Evolutionary conservation across 2,329 filamentous ascomycete genomes (phyloP).

Genomic region (Penicillium vulpinum): DNA sequence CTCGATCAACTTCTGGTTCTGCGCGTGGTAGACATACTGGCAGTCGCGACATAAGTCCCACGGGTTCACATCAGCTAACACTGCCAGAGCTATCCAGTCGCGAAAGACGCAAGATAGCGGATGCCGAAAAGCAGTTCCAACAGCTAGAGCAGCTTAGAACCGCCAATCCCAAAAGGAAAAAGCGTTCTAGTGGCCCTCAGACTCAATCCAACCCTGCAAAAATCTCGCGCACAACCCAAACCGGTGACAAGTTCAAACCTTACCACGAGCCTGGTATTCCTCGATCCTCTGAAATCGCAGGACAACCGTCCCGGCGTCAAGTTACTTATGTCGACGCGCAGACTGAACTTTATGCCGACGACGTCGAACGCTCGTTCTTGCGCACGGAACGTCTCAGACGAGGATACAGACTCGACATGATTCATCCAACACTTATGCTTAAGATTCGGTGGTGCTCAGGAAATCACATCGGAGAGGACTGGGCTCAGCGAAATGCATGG

Average conservation of each 20-base stretch:
- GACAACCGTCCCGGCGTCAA: neutral
- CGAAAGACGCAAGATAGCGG: slow-evolving; percentile 63
- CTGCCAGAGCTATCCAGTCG: slow-evolving; percentile 58
- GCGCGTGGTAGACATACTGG: slow-evolving; percentile 53
- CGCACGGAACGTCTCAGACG: neutral
- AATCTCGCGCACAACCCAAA: slow-evolving; percentile 35
- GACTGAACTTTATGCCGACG: neutral
- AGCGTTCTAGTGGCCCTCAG: slow-evolving; percentile 58
- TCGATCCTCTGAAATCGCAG: neutral
- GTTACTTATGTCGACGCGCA: neutral
- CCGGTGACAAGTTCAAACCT: slow-evolving; percentile 25
- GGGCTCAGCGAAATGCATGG: slow-evolving; percentile 1
- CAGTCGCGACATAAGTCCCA: slow-evolving; percentile 64
- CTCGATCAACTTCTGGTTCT: slow-evolving; percentile 59
- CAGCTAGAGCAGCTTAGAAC: slow-evolving; percentile 57
- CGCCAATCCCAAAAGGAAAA: slow-evolving; percentile 52
- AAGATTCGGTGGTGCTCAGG: neutral
- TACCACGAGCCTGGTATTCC: slow-evolving; percentile 32
- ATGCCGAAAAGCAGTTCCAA: slow-evolving; percentile 63
- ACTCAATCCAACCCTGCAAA: slow-evolving; percentile 52
- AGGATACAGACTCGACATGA: neutral
- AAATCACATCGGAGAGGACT: neutral
- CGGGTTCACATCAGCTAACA: slow-evolving; percentile 44
- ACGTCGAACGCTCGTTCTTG: neutral
- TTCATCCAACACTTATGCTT: neutral